These are phyloP conservation scores for Penicillium sp. DNA, from an alignment of 2,329 filamentous ascomycete genomes.

Conservation along the genomic window DNA sequence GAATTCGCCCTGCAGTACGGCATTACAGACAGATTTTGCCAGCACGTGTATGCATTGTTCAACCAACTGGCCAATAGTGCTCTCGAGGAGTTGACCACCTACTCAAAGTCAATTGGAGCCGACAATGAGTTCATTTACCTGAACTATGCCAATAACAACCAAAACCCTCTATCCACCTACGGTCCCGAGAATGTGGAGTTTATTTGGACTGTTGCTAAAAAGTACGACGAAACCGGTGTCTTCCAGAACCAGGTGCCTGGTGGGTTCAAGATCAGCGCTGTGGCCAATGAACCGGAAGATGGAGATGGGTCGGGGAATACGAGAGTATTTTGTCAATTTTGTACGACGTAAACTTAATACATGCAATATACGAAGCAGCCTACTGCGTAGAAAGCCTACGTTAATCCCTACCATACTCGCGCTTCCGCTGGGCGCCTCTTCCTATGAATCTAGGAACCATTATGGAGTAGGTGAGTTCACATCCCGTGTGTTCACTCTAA, in stretches of 20 bases:
- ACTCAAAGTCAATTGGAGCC: conserved; percentile 20
- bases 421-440: no score
- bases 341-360: background rate
- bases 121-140: conserved; percentile 44
- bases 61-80: conserved; percentile 25
- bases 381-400: background rate
- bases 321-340: background rate
- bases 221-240: conserved; percentile 28
- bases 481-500: no score
- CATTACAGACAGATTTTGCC: background rate
- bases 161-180: conserved; percentile 45
- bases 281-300: background rate
- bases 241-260: conserved; percentile 31
- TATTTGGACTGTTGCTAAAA: conserved; percentile 19
- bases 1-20: no score
- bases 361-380: background rate
- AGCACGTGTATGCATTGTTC: conserved; percentile 23
- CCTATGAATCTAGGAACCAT: no score
- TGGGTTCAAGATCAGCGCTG: conserved; percentile 27
- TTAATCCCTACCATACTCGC: no score
- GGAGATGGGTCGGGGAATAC: background rate
- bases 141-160: conserved; percentile 47
- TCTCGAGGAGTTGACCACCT: conserved; percentile 31
- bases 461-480: no score
- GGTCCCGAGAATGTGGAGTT: conserved; percentile 40